Conservation (phyloP, 345 rosid genomes). For the Syzygium grande region DNA sequence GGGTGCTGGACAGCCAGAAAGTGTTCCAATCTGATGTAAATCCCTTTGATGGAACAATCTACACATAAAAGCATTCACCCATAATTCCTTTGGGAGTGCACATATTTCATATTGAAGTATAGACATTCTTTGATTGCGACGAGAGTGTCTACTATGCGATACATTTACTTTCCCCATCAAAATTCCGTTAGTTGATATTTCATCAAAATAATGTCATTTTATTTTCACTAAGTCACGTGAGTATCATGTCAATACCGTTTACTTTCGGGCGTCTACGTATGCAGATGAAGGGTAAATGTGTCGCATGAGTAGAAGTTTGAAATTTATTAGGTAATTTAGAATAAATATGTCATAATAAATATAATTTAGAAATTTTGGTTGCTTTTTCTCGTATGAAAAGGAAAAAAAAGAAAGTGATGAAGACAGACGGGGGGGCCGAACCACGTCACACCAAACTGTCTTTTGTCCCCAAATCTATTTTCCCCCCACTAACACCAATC, state of each 20-base stretch:
- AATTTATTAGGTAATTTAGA: no score
- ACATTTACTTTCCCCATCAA: no score
- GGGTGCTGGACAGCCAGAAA: background rate
- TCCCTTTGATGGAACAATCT: background rate
- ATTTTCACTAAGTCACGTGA: no score
- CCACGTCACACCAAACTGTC: background rate
- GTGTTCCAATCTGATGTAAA: background rate
- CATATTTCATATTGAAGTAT: background rate
- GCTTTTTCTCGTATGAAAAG: no score
- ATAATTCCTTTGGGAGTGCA: background rate
- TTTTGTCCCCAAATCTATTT: background rate
- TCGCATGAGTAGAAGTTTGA: no score
- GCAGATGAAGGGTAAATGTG: no score
- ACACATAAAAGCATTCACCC: background rate
- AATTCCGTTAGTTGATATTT: no score
- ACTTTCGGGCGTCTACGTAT: no score
- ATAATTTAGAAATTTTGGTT: no score
- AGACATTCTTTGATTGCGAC: background rate
- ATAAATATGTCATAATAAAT: no score
- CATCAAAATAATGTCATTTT: no score
- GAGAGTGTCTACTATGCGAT: background rate
- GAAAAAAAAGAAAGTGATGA: background rate
- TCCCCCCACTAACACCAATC: background rate
- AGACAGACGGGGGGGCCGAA: background rate
- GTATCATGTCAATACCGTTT: no score